Conservation (phyloP, 2,329 filamentous ascomycete genomes). For the Ophiostoma novo-ulmi region DNA sequence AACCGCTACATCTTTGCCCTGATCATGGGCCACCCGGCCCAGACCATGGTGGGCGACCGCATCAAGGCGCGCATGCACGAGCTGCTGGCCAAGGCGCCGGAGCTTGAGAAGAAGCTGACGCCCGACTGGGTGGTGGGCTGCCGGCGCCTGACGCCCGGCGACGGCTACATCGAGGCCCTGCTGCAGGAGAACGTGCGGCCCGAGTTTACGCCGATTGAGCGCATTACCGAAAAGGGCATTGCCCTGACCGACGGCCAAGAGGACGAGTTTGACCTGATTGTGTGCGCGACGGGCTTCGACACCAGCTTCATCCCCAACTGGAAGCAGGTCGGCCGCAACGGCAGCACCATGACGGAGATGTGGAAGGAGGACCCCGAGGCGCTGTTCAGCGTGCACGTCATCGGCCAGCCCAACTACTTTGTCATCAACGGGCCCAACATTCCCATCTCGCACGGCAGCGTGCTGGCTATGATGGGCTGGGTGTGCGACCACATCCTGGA, state of each 20-base stretch:
- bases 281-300: constrained; percentile 39
- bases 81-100: constrained; percentile 31
- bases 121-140: constrained; percentile 42
- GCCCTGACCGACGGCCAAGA: constrained; percentile 29
- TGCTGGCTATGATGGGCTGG: constrained; percentile 20
- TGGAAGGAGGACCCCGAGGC: constrained; percentile 17
- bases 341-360: constrained; percentile 23
- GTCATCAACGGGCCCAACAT: constrained; percentile 22
- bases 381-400: constrained; percentile 14
- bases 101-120: constrained; percentile 42
- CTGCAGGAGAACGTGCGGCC: constrained; percentile 41
- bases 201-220: constrained; percentile 37
- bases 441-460: constrained; percentile 17
- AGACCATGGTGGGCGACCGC: constrained; percentile 5
- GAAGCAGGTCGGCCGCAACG: constrained; percentile 17
- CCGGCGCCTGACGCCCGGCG: constrained; percentile 40
- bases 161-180: constrained; percentile 41
- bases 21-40: constrained; percentile 10
- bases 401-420: constrained; percentile 23
- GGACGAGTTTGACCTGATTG: constrained; percentile 29
- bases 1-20: constrained; percentile 18
- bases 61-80: constrained; percentile 15
- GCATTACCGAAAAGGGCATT: constrained; percentile 34
- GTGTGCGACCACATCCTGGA: constrained; percentile 19
- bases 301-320: constrained; percentile 34